These are phyloP conservation scores for Parietichytrium sp. DNA, from an alignment of 108 stramenopile species.

Conservation along the genomic window DNA sequence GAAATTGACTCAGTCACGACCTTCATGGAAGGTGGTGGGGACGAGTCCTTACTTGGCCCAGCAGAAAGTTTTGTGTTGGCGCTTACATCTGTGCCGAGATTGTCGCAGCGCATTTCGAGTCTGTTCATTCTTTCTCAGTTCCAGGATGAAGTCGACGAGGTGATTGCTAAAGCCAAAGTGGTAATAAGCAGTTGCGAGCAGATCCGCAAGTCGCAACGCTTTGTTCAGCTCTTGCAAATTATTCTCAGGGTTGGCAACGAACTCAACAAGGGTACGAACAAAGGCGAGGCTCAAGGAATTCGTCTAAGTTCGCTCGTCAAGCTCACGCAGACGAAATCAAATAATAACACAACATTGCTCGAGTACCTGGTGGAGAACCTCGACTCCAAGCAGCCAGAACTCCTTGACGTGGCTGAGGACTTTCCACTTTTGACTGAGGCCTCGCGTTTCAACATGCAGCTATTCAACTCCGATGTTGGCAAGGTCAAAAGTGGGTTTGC, in stretches of 20 bases:
- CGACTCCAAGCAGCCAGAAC: neutral
- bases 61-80: constrained; percentile 38
- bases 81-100: constrained; percentile 25
- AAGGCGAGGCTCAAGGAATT: constrained; percentile 44
- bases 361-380: constrained; percentile 43
- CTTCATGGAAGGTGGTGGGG: constrained; percentile 31
- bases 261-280: constrained; percentile 45
- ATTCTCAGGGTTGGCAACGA: constrained; percentile 47
- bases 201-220: neutral
- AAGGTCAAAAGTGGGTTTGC: neutral
- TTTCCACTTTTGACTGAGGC: constrained; percentile 38
- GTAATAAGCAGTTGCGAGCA: constrained; percentile 14
- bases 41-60: constrained; percentile 3
- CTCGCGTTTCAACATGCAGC: constrained; percentile 27
- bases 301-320: constrained; percentile 39
- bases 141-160: neutral
- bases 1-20: constrained; percentile 30
- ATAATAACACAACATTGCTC: constrained; percentile 38
- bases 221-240: constrained; percentile 32
- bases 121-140: constrained; percentile 37
- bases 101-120: constrained; percentile 36
- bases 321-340: constrained; percentile 45
- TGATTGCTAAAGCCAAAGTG: neutral
- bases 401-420: constrained; percentile 41
- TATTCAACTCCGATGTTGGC: neutral